Evolutionary conservation across 257 asterid genomes (phyloP).

Genomic region (Cruciata laevipes): DNA sequence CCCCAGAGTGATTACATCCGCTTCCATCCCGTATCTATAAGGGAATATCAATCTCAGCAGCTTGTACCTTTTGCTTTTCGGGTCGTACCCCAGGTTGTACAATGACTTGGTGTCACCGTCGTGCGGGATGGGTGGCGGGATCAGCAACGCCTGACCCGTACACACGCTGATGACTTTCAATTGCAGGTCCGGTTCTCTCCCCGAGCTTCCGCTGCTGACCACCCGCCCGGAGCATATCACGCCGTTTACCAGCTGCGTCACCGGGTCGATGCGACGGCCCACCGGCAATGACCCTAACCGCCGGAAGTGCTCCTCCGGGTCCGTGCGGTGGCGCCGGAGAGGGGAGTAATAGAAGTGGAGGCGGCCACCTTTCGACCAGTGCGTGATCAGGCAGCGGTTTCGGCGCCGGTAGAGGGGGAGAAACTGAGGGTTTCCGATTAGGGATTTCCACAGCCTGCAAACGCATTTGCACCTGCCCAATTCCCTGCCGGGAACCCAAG

Average conservation of each 20-base stretch:
- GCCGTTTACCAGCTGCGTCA: neutral
- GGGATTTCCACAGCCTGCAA: neutral
- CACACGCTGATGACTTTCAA: neutral
- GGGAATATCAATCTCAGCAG: too few species aligned
- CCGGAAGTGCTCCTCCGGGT: neutral
- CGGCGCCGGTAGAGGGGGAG: conserved; percentile 1
- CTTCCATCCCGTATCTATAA: too few species aligned
- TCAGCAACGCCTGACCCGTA: neutral
- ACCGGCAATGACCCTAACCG: neutral
- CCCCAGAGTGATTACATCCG: too few species aligned
- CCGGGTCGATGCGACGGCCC: neutral
- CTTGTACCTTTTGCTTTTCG: too few species aligned
- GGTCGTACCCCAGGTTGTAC: too few species aligned
- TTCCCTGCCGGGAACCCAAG: neutral
- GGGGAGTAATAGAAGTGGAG: neutral
- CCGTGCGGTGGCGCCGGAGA: conserved; percentile 3
- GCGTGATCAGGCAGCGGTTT: neutral
- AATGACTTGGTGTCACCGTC: too few species aligned
- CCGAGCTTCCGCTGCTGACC: neutral
- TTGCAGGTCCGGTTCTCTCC: neutral
- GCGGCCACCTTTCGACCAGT: neutral
- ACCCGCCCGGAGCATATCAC: too few species aligned
- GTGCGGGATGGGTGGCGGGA: neutral
- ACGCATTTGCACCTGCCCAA: neutral
- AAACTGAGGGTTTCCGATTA: neutral